Conservation (phyloP, 345 rosid genomes). For the Eutrema heterophyllum region DNA sequence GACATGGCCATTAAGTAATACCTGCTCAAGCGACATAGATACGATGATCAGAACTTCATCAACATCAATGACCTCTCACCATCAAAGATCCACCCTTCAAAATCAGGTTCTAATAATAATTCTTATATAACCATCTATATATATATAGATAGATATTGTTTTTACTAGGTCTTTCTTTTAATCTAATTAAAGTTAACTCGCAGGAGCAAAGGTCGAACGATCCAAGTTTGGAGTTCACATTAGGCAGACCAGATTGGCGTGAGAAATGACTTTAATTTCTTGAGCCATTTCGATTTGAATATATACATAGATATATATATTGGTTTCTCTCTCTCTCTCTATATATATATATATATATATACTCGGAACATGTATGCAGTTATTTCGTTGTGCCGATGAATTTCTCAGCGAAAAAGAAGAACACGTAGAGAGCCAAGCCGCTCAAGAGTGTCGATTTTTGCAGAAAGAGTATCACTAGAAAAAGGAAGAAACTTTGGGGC, state of each 20-base stretch:
- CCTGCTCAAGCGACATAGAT: slow-evolving; percentile 27
- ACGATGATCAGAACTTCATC: slow-evolving; percentile 26
- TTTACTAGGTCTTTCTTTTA: background rate
- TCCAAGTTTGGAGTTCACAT: slow-evolving; percentile 69
- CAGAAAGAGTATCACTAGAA: background rate
- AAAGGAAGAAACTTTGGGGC: background rate
- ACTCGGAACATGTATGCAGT: slow-evolving; percentile 8
- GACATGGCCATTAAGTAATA: slow-evolving; percentile 28
- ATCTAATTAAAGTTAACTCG: background rate
- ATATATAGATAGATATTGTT: background rate
- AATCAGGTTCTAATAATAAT: slow-evolving; percentile 22
- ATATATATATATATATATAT: background rate
- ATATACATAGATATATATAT: background rate
- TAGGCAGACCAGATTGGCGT: slow-evolving; percentile 77
- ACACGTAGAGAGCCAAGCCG: slow-evolving; percentile 1
- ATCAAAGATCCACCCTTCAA: slow-evolving; percentile 24
- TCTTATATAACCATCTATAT: slow-evolving; percentile 4
- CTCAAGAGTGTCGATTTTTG: slow-evolving; percentile 14
- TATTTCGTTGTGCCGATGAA: slow-evolving; percentile 2
- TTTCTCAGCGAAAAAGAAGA: background rate
- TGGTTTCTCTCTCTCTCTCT: background rate
- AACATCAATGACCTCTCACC: slow-evolving; percentile 27
- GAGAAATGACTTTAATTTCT: slow-evolving; percentile 35
- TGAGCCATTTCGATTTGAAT: background rate
- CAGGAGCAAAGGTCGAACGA: slow-evolving; percentile 27